phyloP scores from a whole-genome alignment of 2,329 filamentous ascomycete species.

The Dactylellina haptotyla region DNA sequence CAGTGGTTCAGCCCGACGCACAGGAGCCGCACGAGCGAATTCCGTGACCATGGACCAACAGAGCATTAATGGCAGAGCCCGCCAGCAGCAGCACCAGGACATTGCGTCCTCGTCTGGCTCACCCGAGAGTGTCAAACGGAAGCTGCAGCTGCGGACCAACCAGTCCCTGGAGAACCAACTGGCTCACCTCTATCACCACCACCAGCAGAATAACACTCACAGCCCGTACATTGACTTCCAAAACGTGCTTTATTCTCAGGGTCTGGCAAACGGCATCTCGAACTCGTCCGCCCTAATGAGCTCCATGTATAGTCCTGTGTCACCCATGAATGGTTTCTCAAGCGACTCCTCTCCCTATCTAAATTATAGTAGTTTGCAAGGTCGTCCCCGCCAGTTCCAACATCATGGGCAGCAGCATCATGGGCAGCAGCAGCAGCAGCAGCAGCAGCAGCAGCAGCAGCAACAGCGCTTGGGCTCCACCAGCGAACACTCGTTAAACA shows the following conservation, averaged over 20 bases:
- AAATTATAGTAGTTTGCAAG: conserved; percentile 7
- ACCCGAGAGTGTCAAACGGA: conserved; percentile 15
- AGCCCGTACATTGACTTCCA: conserved; percentile 49
- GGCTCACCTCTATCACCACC: conserved; percentile 43
- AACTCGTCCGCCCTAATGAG: not conserved
- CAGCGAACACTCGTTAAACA: conserved; percentile 10
- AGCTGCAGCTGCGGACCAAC: conserved; percentile 18
- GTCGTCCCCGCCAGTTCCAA: not conserved
- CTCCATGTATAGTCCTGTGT: conserved; percentile 27
- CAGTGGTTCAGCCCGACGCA: conserved; percentile 2
- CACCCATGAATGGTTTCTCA: conserved; percentile 22
- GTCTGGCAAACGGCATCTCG: not conserved
- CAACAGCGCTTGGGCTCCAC: conserved; percentile 10
- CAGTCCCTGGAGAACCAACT: conserved; percentile 44
- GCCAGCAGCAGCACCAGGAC: conserved; percentile 20
- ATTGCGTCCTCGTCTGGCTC: conserved; percentile 40
- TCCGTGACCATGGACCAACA: conserved; percentile 4
- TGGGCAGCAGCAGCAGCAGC: not conserved
- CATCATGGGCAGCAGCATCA: not conserved
- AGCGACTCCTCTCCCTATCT: not conserved
- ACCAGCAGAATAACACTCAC: conserved; percentile 30
- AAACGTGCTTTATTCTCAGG: conserved; percentile 42
- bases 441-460: not conserved
- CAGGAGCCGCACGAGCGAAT: not conserved
- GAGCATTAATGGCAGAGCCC: conserved; percentile 15